phyloP scores from a whole-genome alignment of 2,329 filamentous ascomycete species.

The Leptosphaerulina australis region DNA sequence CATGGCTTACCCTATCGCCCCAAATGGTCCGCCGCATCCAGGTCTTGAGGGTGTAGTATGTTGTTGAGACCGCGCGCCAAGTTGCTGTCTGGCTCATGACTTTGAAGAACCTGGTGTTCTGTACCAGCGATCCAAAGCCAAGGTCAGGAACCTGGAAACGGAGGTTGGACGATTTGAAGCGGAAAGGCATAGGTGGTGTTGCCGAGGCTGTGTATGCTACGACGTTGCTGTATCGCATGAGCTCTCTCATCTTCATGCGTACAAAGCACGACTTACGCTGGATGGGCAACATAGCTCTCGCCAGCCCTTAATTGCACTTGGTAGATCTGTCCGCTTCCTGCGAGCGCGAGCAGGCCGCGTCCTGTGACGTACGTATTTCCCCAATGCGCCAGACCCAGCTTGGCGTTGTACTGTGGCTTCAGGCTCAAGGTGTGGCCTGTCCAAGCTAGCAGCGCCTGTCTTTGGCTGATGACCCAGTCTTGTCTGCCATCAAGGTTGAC shows the following conservation, averaged over 20 bases:
- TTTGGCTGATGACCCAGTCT: conserved; percentile 92
- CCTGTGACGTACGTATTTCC: conserved; percentile 88
- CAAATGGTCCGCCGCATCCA: conserved; percentile 82
- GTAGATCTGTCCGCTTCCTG: conserved; percentile 88
- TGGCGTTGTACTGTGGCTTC: conserved; percentile 74
- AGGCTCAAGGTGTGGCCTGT: conserved; percentile 84
- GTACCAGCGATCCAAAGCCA: conserved; percentile 67
- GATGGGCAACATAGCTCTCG: conserved; percentile 90
- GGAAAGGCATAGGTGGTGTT: conserved; percentile 78
- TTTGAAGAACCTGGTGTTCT: conserved; percentile 73
- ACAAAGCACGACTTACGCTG: conserved; percentile 50
- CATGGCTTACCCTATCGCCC: conserved; percentile 73
- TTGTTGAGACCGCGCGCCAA: conserved; percentile 72
- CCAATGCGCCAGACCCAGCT: conserved; percentile 84
- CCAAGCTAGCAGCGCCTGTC: conserved; percentile 91
- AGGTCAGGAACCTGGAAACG: conserved; percentile 77
- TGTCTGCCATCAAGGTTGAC: conserved; percentile 90
- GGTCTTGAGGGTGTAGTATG: conserved; percentile 73
- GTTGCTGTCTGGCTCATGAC: conserved; percentile 72
- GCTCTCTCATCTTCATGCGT: neutral
- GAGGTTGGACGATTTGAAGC: conserved; percentile 77
- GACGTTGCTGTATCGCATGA: conserved; percentile 66
- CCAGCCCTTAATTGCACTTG: conserved; percentile 79
- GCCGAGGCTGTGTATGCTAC: conserved; percentile 84
- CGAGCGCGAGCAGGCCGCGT: conserved; percentile 81